Evolutionary conservation across 352 stramenopile species (phyloP).

Genomic region (Phytopythium helicoides): DNA sequence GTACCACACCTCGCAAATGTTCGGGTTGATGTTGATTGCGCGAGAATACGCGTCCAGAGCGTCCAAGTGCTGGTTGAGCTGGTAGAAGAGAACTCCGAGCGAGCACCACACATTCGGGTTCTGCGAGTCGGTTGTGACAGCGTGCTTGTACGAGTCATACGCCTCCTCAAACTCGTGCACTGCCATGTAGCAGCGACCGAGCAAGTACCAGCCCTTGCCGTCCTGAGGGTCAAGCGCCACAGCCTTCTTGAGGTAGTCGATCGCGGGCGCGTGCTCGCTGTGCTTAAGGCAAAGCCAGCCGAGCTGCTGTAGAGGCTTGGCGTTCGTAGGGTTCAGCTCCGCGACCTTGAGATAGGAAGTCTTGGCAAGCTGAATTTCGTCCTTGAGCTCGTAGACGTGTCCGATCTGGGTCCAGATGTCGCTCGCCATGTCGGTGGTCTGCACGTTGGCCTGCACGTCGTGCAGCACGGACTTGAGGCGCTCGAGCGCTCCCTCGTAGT

Average conservation of each 20-base stretch:
- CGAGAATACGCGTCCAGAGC: conserved; percentile 86
- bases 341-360: conserved; percentile 85
- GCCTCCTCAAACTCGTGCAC: conserved; percentile 89
- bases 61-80: conserved; percentile 87
- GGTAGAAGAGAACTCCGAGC: conserved; percentile 89
- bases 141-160: conserved; percentile 90
- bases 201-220: conserved; percentile 87
- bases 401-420: conserved; percentile 88
- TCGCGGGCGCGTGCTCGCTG: conserved; percentile 77
- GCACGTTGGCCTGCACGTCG: conserved; percentile 76
- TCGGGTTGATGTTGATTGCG: conserved; percentile 90
- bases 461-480: conserved; percentile 81
- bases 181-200: conserved; percentile 91
- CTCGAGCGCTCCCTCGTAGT: conserved; percentile 80
- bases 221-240: conserved; percentile 78
- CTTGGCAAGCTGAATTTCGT: conserved; percentile 83
- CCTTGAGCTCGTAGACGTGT: conserved; percentile 86
- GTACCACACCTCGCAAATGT: conserved; percentile 92
- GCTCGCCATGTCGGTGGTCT: conserved; percentile 82
- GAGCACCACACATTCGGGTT: conserved; percentile 92
- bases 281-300: conserved; percentile 85
- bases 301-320: conserved; percentile 81
- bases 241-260: conserved; percentile 85
- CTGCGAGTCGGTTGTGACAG: conserved; percentile 85
- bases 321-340: conserved; percentile 82